Conservation (phyloP, 441 rosid genomes). For the Syzygium syzygioides region DNA sequence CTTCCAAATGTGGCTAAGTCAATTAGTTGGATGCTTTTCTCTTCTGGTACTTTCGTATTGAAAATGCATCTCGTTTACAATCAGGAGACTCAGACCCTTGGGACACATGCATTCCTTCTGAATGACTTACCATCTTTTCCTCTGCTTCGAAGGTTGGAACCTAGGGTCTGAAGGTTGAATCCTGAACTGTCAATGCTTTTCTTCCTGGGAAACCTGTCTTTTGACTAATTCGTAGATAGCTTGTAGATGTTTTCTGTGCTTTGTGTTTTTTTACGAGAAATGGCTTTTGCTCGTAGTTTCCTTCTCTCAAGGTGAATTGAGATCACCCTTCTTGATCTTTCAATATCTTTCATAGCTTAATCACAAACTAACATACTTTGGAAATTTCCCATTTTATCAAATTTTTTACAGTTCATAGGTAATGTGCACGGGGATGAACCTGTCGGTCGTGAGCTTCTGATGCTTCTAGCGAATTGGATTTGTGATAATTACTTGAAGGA, state of each 20-base stretch:
- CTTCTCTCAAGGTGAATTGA: not conserved
- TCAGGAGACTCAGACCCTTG: not conserved
- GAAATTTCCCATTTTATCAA: not conserved
- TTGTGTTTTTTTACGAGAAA: not conserved
- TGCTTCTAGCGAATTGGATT: slow-evolving; percentile 86
- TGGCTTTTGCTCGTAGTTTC: not conserved
- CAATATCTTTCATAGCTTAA: not conserved
- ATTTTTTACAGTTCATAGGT: slow-evolving; percentile 64
- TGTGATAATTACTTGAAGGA: slow-evolving; percentile 75
- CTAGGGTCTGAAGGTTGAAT: not conserved
- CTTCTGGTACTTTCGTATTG: not conserved
- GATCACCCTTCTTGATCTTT: not conserved
- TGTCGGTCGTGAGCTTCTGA: slow-evolving; percentile 80
- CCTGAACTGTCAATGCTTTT: not conserved
- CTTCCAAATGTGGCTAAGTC: not conserved
- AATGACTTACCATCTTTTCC: not conserved
- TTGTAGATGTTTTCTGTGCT: not conserved
- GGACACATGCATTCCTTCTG: not conserved
- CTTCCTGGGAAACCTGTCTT: not conserved
- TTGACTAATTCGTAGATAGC: not conserved
- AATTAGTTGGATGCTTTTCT: not conserved
- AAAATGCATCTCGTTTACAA: not conserved
- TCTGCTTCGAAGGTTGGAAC: not conserved
- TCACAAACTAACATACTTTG: not conserved
- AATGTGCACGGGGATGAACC: slow-evolving; percentile 99